Conservation (phyloP, 1,284 basidiomycete species). For the Puccinia polysora region DNA sequence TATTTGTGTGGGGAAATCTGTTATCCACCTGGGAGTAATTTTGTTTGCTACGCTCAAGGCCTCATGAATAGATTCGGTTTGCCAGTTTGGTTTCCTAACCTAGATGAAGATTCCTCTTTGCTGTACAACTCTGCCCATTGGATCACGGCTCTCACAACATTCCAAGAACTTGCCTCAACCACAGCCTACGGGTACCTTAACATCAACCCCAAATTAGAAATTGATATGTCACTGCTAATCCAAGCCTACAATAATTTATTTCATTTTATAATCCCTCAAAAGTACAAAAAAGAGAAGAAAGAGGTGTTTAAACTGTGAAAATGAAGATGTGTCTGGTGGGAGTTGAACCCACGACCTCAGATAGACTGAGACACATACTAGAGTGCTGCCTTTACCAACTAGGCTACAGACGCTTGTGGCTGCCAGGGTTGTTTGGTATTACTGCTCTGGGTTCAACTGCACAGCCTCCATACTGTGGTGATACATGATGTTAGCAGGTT, state of each 20-base stretch:
- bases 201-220: neutral
- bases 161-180: neutral
- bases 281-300: conserved; percentile 17
- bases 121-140: conserved; percentile 29
- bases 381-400: no score
- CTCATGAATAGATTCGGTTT: conserved; percentile 12
- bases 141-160: conserved; percentile 32
- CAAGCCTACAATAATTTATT: conserved; percentile 27
- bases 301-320: no score
- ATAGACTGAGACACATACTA: no score
- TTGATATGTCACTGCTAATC: conserved; percentile 3
- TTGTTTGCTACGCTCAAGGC: conserved; percentile 19
- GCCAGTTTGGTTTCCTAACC: conserved; percentile 13
- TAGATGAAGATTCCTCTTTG: neutral
- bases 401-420: no score
- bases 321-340: no score
- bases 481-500: no score
- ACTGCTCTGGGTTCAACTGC: no score
- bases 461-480: no score
- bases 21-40: conserved; percentile 20
- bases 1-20: neutral
- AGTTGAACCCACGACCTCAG: no score
- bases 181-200: conserved; percentile 16
- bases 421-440: no score
- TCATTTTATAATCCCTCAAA: neutral